Base-by-base conservation (phyloP, 805 yeast species). In the Kluyveromyces starmeri region DNA sequence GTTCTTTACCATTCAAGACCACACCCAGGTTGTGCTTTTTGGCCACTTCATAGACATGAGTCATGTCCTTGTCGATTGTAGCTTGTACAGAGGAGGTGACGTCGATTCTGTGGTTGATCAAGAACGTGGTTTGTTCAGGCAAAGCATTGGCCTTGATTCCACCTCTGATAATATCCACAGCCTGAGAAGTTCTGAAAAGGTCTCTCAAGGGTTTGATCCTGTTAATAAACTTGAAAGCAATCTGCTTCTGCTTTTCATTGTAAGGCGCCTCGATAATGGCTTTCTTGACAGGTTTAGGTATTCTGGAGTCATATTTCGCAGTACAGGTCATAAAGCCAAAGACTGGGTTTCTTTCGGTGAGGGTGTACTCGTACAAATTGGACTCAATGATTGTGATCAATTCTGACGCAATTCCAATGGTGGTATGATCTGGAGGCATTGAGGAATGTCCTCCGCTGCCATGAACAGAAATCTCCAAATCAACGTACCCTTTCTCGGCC, bases 401-500 rank as follows among this genome's bases (percentile, higher is more conserved):
- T 38, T 78, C 75, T 2, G 84, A 65, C 34, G 78, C 62, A 23
- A 83, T 68, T 9, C 92, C 95, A 57, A 84, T 81, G 2, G 81
- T 69, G 4, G 94, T 82, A 50, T 83, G 92, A 30, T 73, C 78
- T 2, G 88, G 89, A 7, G 94, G 92, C n/a, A 69, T 54, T 7
- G 88, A 78, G 1, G 89, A 75, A 51, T 82, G 94, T 7, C 94
- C 94, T 24, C 94, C 94, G 10, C 75, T 73, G 14, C 82, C 75
- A 16, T 59, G 58, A 26, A 81, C 57, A 3, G 64, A 63, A 27
- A 79, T 61, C 19, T 53, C 52, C 29, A 77, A 55, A 38, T 75
- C 77, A 13, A 77, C 50, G 38, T 66, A 68, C 4, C 83, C 83
- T 53, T 75, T 76, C 49, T 78, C 82, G 13, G 73, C 75, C 10